Evolutionary conservation across 176 grass and related monocot species (phyloP).

Genomic region (Triticum monococcum): DNA sequence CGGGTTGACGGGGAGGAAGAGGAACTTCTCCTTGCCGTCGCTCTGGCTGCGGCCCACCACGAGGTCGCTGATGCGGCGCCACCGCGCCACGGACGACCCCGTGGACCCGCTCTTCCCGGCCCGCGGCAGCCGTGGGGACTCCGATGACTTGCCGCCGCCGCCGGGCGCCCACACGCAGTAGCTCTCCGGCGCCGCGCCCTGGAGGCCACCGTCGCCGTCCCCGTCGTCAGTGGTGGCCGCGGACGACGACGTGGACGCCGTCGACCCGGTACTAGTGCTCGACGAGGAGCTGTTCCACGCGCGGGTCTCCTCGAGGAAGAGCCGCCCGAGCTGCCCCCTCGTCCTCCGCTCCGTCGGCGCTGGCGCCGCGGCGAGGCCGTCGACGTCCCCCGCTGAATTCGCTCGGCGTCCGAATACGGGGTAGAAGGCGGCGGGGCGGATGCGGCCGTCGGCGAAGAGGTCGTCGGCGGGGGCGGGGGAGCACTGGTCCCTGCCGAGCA

Average conservation of each 20-base stretch:
- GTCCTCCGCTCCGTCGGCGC: neutral
- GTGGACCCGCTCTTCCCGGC: conserved; percentile 75
- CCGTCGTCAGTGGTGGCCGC: conserved; percentile 8
- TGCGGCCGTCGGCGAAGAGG: conserved; percentile 60
- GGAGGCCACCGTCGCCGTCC: conserved; percentile 19
- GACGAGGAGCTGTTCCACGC: conserved; percentile 10
- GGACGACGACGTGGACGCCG: conserved; percentile 33
- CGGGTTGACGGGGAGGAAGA: conserved; percentile 49
- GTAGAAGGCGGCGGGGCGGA: conserved; percentile 52
- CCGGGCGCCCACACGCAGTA: conserved; percentile 71
- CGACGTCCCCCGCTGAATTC: neutral
- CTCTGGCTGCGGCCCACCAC: conserved; percentile 82
- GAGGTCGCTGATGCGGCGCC: conserved; percentile 79
- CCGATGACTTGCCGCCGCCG: neutral
- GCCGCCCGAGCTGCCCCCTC: conserved; percentile 43
- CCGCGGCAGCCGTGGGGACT: neutral
- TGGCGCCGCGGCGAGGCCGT: neutral
- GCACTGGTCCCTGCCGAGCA: conserved; percentile 34
- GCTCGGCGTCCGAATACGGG: conserved; percentile 55
- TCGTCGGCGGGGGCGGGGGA: conserved; percentile 49
- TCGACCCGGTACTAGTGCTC: neutral
- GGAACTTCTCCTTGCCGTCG: conserved; percentile 94
- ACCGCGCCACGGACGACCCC: conserved; percentile 80
- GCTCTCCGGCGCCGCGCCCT: conserved; percentile 48
- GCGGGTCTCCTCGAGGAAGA: conserved; percentile 70